These are phyloP conservation scores for Aspergillus brunneoviolaceus DNA, from an alignment of 2,329 filamentous ascomycete genomes.

Conservation along the genomic window DNA sequence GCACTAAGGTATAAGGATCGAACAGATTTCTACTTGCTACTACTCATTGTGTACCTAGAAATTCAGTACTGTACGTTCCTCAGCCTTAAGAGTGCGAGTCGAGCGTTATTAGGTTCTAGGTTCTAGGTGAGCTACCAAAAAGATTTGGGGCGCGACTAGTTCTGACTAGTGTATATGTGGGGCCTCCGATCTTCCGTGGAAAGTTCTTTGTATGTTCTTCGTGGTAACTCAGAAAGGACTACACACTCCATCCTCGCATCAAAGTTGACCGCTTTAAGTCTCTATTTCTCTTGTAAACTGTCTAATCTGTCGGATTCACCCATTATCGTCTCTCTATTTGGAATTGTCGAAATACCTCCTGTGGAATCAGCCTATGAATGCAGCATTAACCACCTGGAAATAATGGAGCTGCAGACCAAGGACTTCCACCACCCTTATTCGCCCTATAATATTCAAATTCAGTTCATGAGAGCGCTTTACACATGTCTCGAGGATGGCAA, in stretches of 20 bases:
- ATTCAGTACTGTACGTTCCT: too few species aligned
- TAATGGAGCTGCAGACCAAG: conserved; percentile 37
- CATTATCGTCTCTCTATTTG: not conserved
- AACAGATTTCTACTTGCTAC: too few species aligned
- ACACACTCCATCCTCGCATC: not conserved
- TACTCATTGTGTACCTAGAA: too few species aligned
- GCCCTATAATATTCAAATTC: conserved; percentile 81
- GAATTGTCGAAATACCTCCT: not conserved
- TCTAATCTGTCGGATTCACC: conserved; percentile 1
- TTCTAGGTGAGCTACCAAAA: too few species aligned
- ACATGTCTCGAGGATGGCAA: conserved; percentile 74
- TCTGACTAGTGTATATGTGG: not conserved
- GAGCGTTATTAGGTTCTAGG: too few species aligned
- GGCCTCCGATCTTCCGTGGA: not conserved
- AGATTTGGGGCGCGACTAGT: too few species aligned
- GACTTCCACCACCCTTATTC: conserved; percentile 85
- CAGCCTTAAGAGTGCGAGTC: too few species aligned
- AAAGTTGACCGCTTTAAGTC: not conserved
- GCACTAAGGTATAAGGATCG: too few species aligned
- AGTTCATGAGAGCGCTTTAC: conserved; percentile 86
- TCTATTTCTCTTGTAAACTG: not conserved
- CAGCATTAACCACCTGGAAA: not conserved
- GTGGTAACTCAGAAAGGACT: not conserved
- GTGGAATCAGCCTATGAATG: not conserved
- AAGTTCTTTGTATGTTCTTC: not conserved